These are phyloP conservation scores for Aureobasidium sp. DNA, from an alignment of 2,329 filamentous ascomycete genomes.

Conservation along the genomic window DNA sequence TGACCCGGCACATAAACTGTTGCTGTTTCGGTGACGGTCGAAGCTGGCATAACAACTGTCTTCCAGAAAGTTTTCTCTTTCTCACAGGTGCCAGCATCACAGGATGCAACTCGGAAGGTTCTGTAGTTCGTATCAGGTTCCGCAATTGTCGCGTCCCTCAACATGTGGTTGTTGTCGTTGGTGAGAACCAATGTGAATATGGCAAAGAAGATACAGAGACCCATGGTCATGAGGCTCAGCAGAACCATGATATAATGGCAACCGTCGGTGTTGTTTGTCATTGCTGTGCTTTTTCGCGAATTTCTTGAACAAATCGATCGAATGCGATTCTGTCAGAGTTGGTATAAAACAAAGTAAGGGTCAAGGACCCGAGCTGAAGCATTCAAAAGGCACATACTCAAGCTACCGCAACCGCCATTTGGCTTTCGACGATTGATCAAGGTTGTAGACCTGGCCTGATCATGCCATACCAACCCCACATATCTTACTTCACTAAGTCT, in stretches of 20 bases:
- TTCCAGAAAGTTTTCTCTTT: neutral
- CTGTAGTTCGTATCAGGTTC: too few species aligned
- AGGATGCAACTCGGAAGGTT: neutral
- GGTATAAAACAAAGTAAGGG: neutral
- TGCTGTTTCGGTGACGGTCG: neutral
- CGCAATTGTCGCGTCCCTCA: neutral
- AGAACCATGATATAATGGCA: neutral
- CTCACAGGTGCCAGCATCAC: neutral
- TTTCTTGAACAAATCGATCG: neutral
- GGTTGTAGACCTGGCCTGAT: neutral
- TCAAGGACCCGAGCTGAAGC: too few species aligned
- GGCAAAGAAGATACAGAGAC: neutral
- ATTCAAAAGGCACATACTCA: neutral
- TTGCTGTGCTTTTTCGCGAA: neutral
- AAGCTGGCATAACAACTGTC: neutral
- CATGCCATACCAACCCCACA: neutral
- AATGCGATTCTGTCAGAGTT: neutral
- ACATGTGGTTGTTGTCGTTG: neutral
- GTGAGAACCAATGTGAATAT: neutral
- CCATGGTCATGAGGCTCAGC: neutral
- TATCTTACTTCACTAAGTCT: neutral
- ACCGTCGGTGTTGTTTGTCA: neutral
- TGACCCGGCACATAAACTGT: neutral
- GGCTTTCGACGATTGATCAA: neutral
- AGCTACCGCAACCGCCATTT: neutral